A percentile compares a stretch with the other conserved stretches of the same genome.
phyloP scores from a whole-genome alignment of 2,329 filamentous ascomycete species.

The Beauveria brongniartii region DNA sequence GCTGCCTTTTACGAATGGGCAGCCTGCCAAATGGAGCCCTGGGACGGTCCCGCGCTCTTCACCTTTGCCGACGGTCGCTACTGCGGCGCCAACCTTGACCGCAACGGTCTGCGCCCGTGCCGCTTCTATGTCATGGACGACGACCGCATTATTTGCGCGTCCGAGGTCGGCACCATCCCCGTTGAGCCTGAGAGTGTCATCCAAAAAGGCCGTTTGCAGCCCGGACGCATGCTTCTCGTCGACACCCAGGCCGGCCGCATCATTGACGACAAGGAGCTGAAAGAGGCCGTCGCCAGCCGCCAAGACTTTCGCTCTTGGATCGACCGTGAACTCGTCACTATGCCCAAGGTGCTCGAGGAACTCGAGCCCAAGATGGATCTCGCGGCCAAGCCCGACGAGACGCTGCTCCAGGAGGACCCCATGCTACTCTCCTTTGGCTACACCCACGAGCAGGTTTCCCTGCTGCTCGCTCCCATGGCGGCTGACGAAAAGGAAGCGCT shows the following conservation, averaged over 20 bases:
- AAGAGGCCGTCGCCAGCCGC: constrained; percentile 76
- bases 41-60: constrained; percentile 94
- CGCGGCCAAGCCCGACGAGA: constrained; percentile 56
- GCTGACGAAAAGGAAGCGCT: constrained; percentile 95
- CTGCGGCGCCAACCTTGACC: constrained; percentile 93
- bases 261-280: constrained; percentile 89
- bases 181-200: constrained; percentile 86
- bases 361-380: constrained; percentile 56
- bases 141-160: constrained; percentile 94
- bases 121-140: constrained; percentile 96
- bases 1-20: constrained; percentile 98
- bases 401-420: constrained; percentile 73
- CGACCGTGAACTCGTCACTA: constrained; percentile 72
- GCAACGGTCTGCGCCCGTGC: constrained; percentile 91
- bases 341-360: constrained; percentile 65
- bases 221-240: constrained; percentile 91
- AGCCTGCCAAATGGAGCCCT: constrained; percentile 97
- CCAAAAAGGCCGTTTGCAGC: constrained; percentile 88
- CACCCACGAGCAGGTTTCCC: constrained; percentile 87
- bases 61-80: constrained; percentile 95
- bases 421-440: constrained; percentile 84
- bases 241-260: constrained; percentile 85
- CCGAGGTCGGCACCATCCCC: constrained; percentile 87
- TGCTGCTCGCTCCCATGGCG: constrained; percentile 90
- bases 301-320: constrained; percentile 87